These are phyloP conservation scores for Thuja plicata DNA, from an alignment of 83 land plant genomes.

Conservation along the genomic window DNA sequence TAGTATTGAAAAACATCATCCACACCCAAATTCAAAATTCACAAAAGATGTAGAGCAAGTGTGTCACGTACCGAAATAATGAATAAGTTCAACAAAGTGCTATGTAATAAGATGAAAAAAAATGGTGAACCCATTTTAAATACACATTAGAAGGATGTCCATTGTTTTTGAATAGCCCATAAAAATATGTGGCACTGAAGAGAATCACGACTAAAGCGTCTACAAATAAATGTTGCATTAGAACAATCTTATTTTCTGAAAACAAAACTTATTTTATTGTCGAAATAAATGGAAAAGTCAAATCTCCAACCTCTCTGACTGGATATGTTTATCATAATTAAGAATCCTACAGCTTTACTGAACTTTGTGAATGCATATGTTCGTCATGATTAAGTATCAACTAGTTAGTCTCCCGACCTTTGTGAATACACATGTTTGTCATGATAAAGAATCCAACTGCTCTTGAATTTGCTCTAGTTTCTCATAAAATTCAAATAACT, in stretches of 20 bases:
- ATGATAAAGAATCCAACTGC: slow-evolving; percentile 15
- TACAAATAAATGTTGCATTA: background rate
- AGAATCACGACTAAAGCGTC: background rate
- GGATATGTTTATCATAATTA: background rate
- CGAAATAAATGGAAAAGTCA: background rate
- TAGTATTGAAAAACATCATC: background rate
- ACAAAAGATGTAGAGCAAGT: background rate
- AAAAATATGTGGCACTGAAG: background rate
- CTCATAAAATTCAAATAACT: slow-evolving; percentile 13
- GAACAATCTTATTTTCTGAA: background rate
- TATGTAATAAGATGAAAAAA: background rate
- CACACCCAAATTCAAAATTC: background rate
- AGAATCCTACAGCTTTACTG: background rate
- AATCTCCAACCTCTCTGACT: no score
- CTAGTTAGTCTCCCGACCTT: background rate
- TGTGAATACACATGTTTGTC: background rate
- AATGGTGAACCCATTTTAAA: no score
- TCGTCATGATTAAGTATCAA: slow-evolving; percentile 6
- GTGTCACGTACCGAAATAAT: no score
- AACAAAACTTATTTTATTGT: background rate
- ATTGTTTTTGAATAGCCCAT: background rate
- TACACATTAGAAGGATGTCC: background rate
- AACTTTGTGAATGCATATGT: background rate
- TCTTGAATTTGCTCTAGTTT: slow-evolving; percentile 19
- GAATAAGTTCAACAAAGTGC: background rate